phyloP scores from a whole-genome alignment of 768 basidiomycete genomes.

The Lactifluus hygrophoroides region DNA sequence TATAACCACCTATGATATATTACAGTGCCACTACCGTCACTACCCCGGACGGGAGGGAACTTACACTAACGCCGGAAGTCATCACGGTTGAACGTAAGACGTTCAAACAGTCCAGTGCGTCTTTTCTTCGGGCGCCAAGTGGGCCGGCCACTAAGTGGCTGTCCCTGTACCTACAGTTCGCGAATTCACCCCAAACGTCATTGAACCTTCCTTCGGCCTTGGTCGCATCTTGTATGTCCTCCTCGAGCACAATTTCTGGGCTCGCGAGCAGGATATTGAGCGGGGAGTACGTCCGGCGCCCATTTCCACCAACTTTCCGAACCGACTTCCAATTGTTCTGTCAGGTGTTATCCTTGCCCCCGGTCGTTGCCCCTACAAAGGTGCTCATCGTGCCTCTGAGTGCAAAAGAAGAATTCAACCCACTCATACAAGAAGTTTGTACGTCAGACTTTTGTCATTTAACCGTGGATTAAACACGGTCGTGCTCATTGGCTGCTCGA shows the following conservation, averaged over 20 bases:
- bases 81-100: constrained; percentile 76
- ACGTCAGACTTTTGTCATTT: constrained; percentile 29
- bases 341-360: constrained; percentile 84
- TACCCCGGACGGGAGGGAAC: constrained; percentile 50
- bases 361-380: constrained; percentile 90
- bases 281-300: constrained; percentile 60
- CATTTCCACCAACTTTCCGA: not conserved
- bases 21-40: constrained; percentile 50
- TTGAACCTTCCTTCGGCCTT: constrained; percentile 96
- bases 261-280: constrained; percentile 82
- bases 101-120: constrained; percentile 78
- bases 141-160: constrained; percentile 21
- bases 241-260: constrained; percentile 95
- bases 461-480: constrained; percentile 1
- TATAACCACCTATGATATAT: constrained; percentile 15
- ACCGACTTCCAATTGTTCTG: constrained; percentile 17
- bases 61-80: constrained; percentile 62
- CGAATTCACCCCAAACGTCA: constrained; percentile 95
- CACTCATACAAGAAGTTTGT: constrained; percentile 87
- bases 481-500: constrained; percentile 29
- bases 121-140: not conserved
- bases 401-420: constrained; percentile 73
- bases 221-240: constrained; percentile 92
- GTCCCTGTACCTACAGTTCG: constrained; percentile 65
- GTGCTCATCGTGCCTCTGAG: constrained; percentile 94